Percentiles rank a stretch among this genome's conserved stretches.
phyloP scores from a whole-genome alignment of 1,139 yeast species.

The Nakaseomyces glabratus region DNA sequence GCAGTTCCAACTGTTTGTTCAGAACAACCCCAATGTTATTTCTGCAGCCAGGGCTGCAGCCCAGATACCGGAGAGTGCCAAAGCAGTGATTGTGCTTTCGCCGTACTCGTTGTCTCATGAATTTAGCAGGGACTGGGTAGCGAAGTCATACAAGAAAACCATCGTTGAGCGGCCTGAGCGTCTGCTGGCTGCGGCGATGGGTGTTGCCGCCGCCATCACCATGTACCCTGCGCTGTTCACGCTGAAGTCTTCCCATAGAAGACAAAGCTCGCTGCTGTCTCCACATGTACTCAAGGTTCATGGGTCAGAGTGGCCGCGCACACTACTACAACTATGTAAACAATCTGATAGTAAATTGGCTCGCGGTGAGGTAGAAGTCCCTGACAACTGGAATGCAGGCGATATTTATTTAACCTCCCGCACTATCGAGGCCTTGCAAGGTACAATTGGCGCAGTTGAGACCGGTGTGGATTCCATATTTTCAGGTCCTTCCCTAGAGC shows the following conservation, averaged over 20 bases:
- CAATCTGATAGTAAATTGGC: slow-evolving; percentile 49
- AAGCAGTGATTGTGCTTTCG: slow-evolving; percentile 47
- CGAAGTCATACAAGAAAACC: slow-evolving; percentile 56
- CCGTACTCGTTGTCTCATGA: slow-evolving; percentile 59
- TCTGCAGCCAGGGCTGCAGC: slow-evolving; percentile 40
- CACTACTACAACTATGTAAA: slow-evolving; percentile 49
- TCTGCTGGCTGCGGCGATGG: slow-evolving; percentile 64
- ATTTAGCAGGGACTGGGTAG: slow-evolving; percentile 69
- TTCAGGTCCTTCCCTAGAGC: slow-evolving; percentile 25
- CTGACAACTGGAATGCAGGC: slow-evolving; percentile 75
- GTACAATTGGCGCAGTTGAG: slow-evolving; percentile 73
- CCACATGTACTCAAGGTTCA: slow-evolving; percentile 68
- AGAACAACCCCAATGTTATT: slow-evolving; percentile 48
- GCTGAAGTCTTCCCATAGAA: slow-evolving; percentile 36
- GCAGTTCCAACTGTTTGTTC: slow-evolving; percentile 42
- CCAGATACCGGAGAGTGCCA: slow-evolving; percentile 36
- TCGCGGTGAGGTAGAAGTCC: slow-evolving; percentile 60
- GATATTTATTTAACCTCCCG: slow-evolving; percentile 67
- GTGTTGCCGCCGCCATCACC: slow-evolving; percentile 68
- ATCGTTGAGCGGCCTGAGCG: slow-evolving; percentile 84
- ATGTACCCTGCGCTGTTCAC: slow-evolving; percentile 56
- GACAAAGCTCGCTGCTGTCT: slow-evolving; percentile 22
- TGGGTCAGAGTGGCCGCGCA: slow-evolving; percentile 63
- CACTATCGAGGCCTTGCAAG: slow-evolving; percentile 66
- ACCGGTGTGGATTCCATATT: slow-evolving; percentile 56